Percentiles rank a stretch among this genome's conserved stretches.
phyloP scores from a whole-genome alignment of 306 rosid genomes.

The Glycyrrhiza uralensis region DNA sequence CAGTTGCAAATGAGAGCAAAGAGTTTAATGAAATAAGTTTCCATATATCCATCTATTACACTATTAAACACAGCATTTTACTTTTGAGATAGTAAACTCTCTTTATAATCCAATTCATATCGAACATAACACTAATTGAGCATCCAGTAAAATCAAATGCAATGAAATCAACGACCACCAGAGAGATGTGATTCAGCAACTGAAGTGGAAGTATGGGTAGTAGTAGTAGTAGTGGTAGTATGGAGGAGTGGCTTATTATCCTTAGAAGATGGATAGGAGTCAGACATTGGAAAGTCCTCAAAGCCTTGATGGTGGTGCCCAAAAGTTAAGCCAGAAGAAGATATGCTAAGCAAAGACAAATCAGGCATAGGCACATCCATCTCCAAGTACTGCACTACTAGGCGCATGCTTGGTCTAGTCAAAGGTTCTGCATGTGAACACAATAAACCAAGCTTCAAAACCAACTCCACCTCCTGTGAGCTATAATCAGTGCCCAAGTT shows the following conservation, averaged over 20 bases:
- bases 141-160: neutral
- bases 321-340: constrained; percentile 37
- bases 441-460: constrained; percentile 52
- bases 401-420: constrained; percentile 60
- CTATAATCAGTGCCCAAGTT: constrained; percentile 35
- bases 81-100: neutral
- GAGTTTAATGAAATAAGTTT: neutral
- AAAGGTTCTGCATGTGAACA: constrained; percentile 47
- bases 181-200: constrained; percentile 39
- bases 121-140: neutral
- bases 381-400: constrained; percentile 49
- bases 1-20: neutral
- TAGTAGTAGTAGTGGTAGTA: no score
- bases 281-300: constrained; percentile 35
- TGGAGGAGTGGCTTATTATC: neutral
- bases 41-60: neutral
- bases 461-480: constrained; percentile 42
- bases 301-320: constrained; percentile 1
- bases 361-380: constrained; percentile 36
- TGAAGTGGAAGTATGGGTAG: constrained; percentile 11
- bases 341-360: constrained; percentile 20
- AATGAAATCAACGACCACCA: constrained; percentile 39
- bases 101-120: neutral
- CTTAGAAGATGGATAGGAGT: constrained; percentile 29
- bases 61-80: neutral